Conservation (phyloP, 1,284 basidiomycete species). For the Papiliotrema flavescens region DNA sequence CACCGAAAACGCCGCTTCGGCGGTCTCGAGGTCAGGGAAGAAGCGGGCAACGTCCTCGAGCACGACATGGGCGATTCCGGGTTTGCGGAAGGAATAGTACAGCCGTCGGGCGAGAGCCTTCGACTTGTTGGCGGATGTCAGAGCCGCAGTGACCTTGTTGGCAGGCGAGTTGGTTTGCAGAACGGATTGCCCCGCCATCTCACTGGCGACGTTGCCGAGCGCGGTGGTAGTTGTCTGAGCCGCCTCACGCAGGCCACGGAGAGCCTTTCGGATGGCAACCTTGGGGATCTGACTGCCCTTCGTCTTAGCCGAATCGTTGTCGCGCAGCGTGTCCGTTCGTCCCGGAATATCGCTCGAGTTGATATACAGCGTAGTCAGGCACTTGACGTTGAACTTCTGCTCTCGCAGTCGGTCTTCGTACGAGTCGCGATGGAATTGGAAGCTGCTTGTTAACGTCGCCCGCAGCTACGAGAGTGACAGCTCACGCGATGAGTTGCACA, state of each 20-base stretch:
- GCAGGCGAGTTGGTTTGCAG: slow-evolving; percentile 83
- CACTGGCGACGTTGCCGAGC: slow-evolving; percentile 62
- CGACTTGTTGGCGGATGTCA: slow-evolving; percentile 77
- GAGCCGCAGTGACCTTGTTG: slow-evolving; percentile 72
- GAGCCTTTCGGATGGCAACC: slow-evolving; percentile 64
- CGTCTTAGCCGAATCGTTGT: slow-evolving; percentile 44
- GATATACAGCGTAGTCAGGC: slow-evolving; percentile 72
- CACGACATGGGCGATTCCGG: slow-evolving; percentile 59
- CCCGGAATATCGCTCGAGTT: slow-evolving; percentile 70
- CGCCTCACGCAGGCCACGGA: slow-evolving; percentile 66
- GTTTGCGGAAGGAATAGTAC: slow-evolving; percentile 78
- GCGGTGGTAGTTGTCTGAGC: slow-evolving; percentile 79
- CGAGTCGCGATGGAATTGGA: slow-evolving; percentile 74
- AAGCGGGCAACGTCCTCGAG: slow-evolving; percentile 69
- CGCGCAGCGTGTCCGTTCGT: slow-evolving; percentile 62
- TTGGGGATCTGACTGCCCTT: slow-evolving; percentile 57
- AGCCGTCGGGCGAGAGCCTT: slow-evolving; percentile 77
- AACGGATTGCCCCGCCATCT: slow-evolving; percentile 61
- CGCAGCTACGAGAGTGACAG: background rate
- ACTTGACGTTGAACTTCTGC: slow-evolving; percentile 74
- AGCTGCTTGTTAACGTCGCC: slow-evolving; percentile 7
- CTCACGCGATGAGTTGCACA: slow-evolving; percentile 74
- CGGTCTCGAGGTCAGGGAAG: slow-evolving; percentile 67
- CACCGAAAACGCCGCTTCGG: slow-evolving; percentile 63
- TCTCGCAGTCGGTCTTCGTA: slow-evolving; percentile 81